phyloP scores from a whole-genome alignment of 768 basidiomycete genomes.

The Daedaleopsis nitida region DNA sequence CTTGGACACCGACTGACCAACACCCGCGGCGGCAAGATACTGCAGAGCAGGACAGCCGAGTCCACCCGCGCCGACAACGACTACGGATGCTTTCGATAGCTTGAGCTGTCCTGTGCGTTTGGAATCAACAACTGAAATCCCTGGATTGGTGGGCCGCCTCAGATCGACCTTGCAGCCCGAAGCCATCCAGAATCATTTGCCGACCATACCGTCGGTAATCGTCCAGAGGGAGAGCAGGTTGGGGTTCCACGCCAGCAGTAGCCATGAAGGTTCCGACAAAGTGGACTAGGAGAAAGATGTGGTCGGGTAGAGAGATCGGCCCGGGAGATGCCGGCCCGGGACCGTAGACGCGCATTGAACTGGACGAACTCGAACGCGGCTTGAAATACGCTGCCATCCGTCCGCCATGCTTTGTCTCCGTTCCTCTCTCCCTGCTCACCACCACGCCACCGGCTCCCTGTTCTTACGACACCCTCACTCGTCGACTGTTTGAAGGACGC shows the following conservation, averaged over 20 bases:
- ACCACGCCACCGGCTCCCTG: background rate
- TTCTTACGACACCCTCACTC: too few relatives aligned
- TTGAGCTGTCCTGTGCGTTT: slow-evolving; percentile 72
- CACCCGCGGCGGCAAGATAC: slow-evolving; percentile 89
- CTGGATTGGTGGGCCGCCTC: background rate
- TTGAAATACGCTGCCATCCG: background rate
- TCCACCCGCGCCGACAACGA: slow-evolving; percentile 93
- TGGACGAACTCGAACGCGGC: too few relatives aligned
- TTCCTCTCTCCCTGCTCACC: background rate
- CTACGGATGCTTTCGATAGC: slow-evolving; percentile 72
- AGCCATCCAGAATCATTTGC: slow-evolving; percentile 92
- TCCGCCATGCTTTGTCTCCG: background rate
- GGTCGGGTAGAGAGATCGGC: background rate
- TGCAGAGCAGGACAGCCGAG: slow-evolving; percentile 95
- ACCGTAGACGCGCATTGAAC: too few relatives aligned
- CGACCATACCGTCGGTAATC: slow-evolving; percentile 93
- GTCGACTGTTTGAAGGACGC: too few relatives aligned
- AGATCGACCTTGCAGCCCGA: slow-evolving; percentile 76
- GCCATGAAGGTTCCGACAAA: background rate
- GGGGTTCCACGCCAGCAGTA: slow-evolving; percentile 3
- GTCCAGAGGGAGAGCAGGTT: slow-evolving; percentile 35
- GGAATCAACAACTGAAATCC: background rate
- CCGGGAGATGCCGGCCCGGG: background rate
- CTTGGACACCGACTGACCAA: slow-evolving; percentile 57
- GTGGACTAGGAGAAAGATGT: background rate